These are phyloP conservation scores for Blastobotrys buckinghamii DNA, from an alignment of 1,139 yeast species.

Conservation along the genomic window DNA sequence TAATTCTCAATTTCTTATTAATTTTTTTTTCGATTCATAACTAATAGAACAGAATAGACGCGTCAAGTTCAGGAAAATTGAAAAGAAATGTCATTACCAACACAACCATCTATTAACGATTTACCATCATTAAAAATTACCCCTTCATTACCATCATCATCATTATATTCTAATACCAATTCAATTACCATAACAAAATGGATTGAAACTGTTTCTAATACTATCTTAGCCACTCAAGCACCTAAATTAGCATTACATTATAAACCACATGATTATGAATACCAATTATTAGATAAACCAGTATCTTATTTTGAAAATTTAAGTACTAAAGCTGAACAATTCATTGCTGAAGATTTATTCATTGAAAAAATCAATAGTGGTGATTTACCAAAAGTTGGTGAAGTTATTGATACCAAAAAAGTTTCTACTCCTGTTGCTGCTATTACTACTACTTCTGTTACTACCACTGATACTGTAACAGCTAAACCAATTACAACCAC, in stretches of 20 bases:
- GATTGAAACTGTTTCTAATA: background rate
- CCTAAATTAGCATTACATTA: conserved; percentile 8
- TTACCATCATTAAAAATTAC: background rate
- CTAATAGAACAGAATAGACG: background rate
- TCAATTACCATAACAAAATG: background rate
- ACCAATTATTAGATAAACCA: background rate
- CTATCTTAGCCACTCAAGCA: background rate
- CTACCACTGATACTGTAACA: background rate
- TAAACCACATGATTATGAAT: conserved; percentile 1
- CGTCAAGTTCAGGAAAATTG: background rate
- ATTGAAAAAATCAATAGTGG: background rate
- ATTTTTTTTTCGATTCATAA: background rate
- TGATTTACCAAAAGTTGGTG: conserved; percentile 3
- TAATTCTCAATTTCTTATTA: background rate
- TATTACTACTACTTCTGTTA: background rate
- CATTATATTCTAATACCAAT: background rate
- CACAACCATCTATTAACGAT: background rate
- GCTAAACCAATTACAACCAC: too few relatives aligned
- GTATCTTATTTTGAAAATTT: background rate
- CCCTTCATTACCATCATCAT: background rate
- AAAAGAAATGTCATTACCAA: background rate
- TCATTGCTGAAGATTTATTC: conserved; percentile 3
- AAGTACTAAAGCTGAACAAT: background rate
- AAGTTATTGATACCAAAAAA: background rate
- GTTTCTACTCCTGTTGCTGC: background rate